Conservation (phyloP, 2,329 filamentous ascomycete species). For the Bipolaris cookei region DNA sequence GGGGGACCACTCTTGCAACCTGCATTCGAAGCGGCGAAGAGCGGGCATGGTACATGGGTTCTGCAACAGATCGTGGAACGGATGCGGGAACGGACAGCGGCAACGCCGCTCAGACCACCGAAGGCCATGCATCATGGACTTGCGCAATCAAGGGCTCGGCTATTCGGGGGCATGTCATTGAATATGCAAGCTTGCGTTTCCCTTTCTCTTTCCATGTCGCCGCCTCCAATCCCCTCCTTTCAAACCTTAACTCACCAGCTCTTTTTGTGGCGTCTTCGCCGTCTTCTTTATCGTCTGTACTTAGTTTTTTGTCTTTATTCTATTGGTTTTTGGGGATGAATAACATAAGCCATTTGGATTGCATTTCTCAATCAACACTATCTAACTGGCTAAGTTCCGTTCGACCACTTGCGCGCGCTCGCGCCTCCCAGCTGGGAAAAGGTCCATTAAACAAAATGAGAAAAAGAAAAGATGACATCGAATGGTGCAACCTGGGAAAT, state of each 20-base stretch:
- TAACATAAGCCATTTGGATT: too few relatives aligned
- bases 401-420: too few relatives aligned
- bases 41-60: conserved; percentile 26
- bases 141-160: neutral
- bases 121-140: conserved; percentile 4
- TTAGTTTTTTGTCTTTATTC: too few relatives aligned
- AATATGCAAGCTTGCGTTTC: neutral
- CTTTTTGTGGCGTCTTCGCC: too few relatives aligned
- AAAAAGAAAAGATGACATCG: too few relatives aligned
- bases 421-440: too few relatives aligned
- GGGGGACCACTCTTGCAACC: neutral
- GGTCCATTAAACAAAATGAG: too few relatives aligned
- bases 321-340: too few relatives aligned
- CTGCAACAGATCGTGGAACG: conserved; percentile 25
- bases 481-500: too few relatives aligned
- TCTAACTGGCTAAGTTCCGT: too few relatives aligned
- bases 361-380: too few relatives aligned
- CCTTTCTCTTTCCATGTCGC: neutral
- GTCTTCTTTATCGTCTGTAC: too few relatives aligned
- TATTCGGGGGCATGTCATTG: neutral
- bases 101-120: conserved; percentile 9
- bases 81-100: conserved; percentile 15
- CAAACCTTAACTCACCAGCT: neutral
- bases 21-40: neutral
- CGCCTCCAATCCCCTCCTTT: neutral